A percentile compares a stretch with the other conserved stretches of the same genome.
These are phyloP conservation scores for Pythium phragmiticola DNA, from an alignment of 352 stramenopile genomes.

Conservation along the genomic window DNA sequence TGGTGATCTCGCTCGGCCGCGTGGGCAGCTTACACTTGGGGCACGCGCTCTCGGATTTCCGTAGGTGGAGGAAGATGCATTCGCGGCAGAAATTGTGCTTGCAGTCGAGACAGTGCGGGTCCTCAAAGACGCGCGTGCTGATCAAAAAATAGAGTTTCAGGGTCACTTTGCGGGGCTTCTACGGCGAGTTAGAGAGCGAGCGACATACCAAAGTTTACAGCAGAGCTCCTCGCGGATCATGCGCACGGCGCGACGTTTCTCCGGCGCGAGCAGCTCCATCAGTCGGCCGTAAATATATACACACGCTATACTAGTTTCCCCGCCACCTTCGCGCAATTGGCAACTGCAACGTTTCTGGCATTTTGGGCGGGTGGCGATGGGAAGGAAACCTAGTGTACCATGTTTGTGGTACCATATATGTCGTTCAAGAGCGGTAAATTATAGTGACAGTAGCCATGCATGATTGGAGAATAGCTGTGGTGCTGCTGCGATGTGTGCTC, in stretches of 20 bases:
- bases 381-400: slow-evolving; percentile 13
- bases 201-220: slow-evolving; percentile 70
- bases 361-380: slow-evolving; percentile 7
- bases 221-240: slow-evolving; percentile 81
- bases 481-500: no score
- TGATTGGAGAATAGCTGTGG: not conserved
- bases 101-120: slow-evolving; percentile 84
- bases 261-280: slow-evolving; percentile 63
- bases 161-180: not conserved
- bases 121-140: slow-evolving; percentile 71
- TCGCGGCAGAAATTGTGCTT: slow-evolving; percentile 87
- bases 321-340: not conserved
- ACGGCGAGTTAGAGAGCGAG: not conserved
- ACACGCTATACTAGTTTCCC: not conserved
- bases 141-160: not conserved
- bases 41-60: slow-evolving; percentile 57
- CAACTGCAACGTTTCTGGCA: slow-evolving; percentile 26
- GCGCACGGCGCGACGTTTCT: slow-evolving; percentile 52
- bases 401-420: slow-evolving; percentile 5
- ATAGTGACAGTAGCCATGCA: slow-evolving; percentile 21
- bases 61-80: slow-evolving; percentile 70
- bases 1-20: slow-evolving; percentile 72
- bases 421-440: not conserved
- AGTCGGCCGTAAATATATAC: not conserved
- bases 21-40: slow-evolving; percentile 73